Conservation (phyloP, 805 yeast species). For the Metschnikowia baotianmanensis region DNA sequence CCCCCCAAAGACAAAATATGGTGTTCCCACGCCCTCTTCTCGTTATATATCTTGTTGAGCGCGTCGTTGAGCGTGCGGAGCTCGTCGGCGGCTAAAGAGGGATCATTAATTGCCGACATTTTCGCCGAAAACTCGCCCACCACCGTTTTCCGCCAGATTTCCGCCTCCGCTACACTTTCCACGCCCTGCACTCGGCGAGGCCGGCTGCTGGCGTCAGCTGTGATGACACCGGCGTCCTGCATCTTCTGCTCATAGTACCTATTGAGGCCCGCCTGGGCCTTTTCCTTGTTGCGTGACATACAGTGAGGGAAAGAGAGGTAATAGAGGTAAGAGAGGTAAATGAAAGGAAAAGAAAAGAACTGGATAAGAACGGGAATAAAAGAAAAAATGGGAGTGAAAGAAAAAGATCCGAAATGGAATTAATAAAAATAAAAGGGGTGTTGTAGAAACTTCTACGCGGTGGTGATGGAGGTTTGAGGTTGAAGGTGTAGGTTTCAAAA, state of each 20-base stretch:
- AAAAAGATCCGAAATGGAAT: too few relatives aligned
- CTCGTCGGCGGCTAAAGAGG: slow-evolving; percentile 51
- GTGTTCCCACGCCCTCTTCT: slow-evolving; percentile 76
- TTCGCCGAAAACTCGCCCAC: slow-evolving; percentile 61
- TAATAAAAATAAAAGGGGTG: too few relatives aligned
- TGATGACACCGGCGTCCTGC: slow-evolving; percentile 56
- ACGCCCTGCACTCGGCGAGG: slow-evolving; percentile 61
- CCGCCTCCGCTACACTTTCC: slow-evolving; percentile 58
- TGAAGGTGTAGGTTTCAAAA: too few relatives aligned
- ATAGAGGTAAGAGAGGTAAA: neutral
- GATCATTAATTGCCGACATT: slow-evolving; percentile 63
- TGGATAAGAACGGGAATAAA: neutral
- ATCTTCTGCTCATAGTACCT: slow-evolving; percentile 64
- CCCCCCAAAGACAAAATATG: slow-evolving; percentile 73
- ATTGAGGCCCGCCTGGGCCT: slow-evolving; percentile 67
- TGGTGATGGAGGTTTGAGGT: too few relatives aligned
- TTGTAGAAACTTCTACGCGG: too few relatives aligned
- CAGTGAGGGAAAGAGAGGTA: neutral
- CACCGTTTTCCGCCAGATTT: slow-evolving; percentile 63
- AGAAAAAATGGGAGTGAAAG: too few relatives aligned
- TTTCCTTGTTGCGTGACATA: slow-evolving; percentile 79
- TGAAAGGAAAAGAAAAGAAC: neutral
- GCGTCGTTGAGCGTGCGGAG: slow-evolving; percentile 74
- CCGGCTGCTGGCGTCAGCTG: slow-evolving; percentile 52
- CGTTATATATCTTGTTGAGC: slow-evolving; percentile 62